These are phyloP conservation scores for Aciculosporium take DNA, from an alignment of 2,329 filamentous ascomycete species.

Conservation along the genomic window DNA sequence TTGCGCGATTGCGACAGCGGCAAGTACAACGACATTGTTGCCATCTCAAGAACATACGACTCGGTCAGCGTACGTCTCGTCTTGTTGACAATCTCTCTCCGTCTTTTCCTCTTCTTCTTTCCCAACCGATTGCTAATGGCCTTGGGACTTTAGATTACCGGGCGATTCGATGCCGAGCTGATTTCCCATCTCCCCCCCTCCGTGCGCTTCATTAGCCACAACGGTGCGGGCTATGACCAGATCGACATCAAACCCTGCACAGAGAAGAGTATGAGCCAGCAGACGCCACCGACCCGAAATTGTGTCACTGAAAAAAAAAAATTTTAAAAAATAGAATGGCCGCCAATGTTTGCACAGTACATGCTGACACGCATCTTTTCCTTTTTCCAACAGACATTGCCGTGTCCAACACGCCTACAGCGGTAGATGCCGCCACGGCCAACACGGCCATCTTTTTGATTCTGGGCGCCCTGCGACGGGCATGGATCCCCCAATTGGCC, in stretches of 20 bases:
- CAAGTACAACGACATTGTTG: slow-evolving; percentile 40
- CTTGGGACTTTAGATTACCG: slow-evolving; percentile 31
- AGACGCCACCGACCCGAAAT: too few species aligned
- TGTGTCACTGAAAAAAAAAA: too few species aligned
- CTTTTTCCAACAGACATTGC: slow-evolving; percentile 24
- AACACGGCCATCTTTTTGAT: slow-evolving; percentile 59
- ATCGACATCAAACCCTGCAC: slow-evolving; percentile 51
- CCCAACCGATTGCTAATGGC: neutral
- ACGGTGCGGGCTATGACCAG: slow-evolving; percentile 50
- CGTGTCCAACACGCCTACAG: slow-evolving; percentile 54
- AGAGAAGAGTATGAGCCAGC: slow-evolving; percentile 4
- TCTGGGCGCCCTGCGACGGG: slow-evolving; percentile 51
- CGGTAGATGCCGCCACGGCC: slow-evolving; percentile 56
- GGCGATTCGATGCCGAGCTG: slow-evolving; percentile 47
- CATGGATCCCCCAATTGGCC: slow-evolving; percentile 44
- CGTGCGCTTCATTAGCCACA: slow-evolving; percentile 29
- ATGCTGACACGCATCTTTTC: neutral
- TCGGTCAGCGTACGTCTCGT: slow-evolving; percentile 5
- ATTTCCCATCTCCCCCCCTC: slow-evolving; percentile 28
- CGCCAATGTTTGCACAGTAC: too few species aligned
- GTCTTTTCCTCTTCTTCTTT: too few species aligned
- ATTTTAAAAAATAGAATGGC: too few species aligned
- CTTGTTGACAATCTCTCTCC: neutral
- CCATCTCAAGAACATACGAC: slow-evolving; percentile 42
- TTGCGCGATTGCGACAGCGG: slow-evolving; percentile 39